phyloP scores from a whole-genome alignment of 305 asterid species.

The Fraxinus greggii region DNA sequence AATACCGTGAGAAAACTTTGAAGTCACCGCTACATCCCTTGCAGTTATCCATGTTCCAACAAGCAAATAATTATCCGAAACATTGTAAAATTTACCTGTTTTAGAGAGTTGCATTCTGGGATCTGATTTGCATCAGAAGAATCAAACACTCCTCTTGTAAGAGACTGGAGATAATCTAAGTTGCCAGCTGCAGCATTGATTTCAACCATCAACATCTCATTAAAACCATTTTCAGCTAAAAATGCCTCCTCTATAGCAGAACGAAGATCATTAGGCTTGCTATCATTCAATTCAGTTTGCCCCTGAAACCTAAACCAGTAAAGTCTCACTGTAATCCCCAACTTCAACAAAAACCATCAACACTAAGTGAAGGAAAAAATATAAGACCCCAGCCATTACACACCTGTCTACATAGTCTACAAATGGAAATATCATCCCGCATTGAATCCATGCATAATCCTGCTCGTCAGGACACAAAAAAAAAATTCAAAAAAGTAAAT shows the following conservation, averaged over 20 bases:
- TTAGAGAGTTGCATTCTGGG: slow-evolving; percentile 53
- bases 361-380: slow-evolving; percentile 2
- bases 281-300: slow-evolving; percentile 77
- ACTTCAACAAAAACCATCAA: slow-evolving; percentile 14
- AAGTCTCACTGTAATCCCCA: slow-evolving; percentile 16
- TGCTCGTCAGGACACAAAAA: slow-evolving; percentile 36
- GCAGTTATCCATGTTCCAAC: not conserved
- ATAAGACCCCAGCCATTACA: slow-evolving; percentile 17
- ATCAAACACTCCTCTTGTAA: slow-evolving; percentile 63
- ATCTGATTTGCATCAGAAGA: slow-evolving; percentile 58
- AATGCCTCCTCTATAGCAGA: slow-evolving; percentile 97
- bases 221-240: slow-evolving; percentile 78
- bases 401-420: slow-evolving; percentile 88
- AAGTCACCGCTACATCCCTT: slow-evolving; percentile 3
- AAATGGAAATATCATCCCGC: slow-evolving; percentile 88
- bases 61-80: not conserved
- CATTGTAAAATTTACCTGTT: slow-evolving; percentile 39
- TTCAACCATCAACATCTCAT: slow-evolving; percentile 89
- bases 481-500: slow-evolving; percentile 6
- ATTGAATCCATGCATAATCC: slow-evolving; percentile 95
- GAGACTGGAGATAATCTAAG: slow-evolving; percentile 64
- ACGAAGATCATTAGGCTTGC: slow-evolving; percentile 69
- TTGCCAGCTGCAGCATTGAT: slow-evolving; percentile 90
- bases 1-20: slow-evolving; percentile 15
- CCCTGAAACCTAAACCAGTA: slow-evolving; percentile 80